phyloP scores from a whole-genome alignment of 2,329 filamentous ascomycete genomes.

The Microcyclospora pomicola region DNA sequence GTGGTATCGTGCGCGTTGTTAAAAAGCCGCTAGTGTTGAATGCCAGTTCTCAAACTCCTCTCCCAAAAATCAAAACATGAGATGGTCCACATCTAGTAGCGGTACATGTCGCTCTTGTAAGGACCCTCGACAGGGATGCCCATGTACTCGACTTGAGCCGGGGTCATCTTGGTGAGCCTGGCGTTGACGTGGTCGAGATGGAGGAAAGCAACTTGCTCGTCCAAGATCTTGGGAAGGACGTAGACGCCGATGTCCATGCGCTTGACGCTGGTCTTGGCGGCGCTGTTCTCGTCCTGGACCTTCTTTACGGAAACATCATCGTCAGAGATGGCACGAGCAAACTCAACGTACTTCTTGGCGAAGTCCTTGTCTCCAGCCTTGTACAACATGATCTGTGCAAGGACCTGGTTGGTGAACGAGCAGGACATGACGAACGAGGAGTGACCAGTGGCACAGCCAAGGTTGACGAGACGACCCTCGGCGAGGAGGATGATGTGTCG shows the following conservation, averaged over 20 bases:
- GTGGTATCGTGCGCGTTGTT: slow-evolving; percentile 6
- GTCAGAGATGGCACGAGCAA: slow-evolving; percentile 42
- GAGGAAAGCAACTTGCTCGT: slow-evolving; percentile 93
- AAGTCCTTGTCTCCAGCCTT: slow-evolving; percentile 82
- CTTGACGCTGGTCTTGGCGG: slow-evolving; percentile 46
- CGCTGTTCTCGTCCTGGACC: slow-evolving; percentile 35
- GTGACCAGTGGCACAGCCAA: slow-evolving; percentile 97
- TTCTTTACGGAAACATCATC: slow-evolving; percentile 17
- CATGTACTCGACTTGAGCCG: slow-evolving; percentile 89
- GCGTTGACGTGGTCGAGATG: slow-evolving; percentile 89
- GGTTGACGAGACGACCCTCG: slow-evolving; percentile 97
- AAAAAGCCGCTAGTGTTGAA: slow-evolving; percentile 6
- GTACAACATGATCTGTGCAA: slow-evolving; percentile 96
- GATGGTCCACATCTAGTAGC: slow-evolving; percentile 44
- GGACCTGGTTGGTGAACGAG: slow-evolving; percentile 99
- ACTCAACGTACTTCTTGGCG: slow-evolving; percentile 89
- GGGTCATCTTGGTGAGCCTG: slow-evolving; percentile 75
- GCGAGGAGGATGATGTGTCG: slow-evolving; percentile 96
- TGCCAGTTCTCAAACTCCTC: neutral
- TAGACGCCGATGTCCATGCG: slow-evolving; percentile 77
- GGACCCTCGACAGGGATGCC: slow-evolving; percentile 74
- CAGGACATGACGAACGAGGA: slow-evolving; percentile 99
- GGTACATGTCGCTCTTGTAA: slow-evolving; percentile 89
- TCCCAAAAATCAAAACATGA: slow-evolving; percentile 4
- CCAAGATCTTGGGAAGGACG: slow-evolving; percentile 95